A percentile compares a stretch with the other conserved stretches of the same genome.
These are phyloP conservation scores for Lyophyllum atratum DNA, from an alignment of 768 basidiomycete genomes.

Conservation along the genomic window DNA sequence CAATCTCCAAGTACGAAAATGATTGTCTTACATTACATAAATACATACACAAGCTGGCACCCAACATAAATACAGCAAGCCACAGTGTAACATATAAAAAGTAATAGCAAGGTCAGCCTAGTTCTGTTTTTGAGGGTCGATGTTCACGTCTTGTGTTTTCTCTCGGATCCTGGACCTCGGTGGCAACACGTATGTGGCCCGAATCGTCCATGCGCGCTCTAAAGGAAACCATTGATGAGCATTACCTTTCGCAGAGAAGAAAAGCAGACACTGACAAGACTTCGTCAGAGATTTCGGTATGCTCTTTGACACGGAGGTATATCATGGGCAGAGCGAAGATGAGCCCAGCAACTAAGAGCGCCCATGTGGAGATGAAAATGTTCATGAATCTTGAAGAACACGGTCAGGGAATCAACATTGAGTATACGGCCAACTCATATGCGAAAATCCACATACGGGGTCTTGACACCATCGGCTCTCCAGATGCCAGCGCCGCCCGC, in stretches of 20 bases:
- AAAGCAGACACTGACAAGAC: constrained; percentile 39
- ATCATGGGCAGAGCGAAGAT: constrained; percentile 76
- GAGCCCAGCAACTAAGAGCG: constrained; percentile 64
- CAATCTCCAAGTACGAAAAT: too few species aligned
- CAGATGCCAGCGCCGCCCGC: constrained; percentile 75
- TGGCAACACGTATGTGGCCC: constrained; percentile 29
- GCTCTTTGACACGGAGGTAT: constrained; percentile 65
- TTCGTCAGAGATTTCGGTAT: constrained; percentile 54
- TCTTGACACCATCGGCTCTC: constrained; percentile 63
- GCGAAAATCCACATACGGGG: constrained; percentile 32
- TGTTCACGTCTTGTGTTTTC: neutral
- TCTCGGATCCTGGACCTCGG: neutral
- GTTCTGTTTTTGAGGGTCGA: constrained; percentile 2
- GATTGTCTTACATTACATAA: neutral
- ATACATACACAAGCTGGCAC: neutral
- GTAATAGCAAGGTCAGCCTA: neutral
- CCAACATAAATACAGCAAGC: neutral
- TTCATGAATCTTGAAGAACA: constrained; percentile 57
- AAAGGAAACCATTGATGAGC: neutral
- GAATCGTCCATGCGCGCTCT: constrained; percentile 47
- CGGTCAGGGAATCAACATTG: neutral
- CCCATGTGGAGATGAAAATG: constrained; percentile 75
- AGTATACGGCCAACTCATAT: neutral
- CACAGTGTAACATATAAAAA: neutral
- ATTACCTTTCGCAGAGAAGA: neutral